phyloP scores from a whole-genome alignment of 2,329 filamentous ascomycete species.

The Aureobasidium sp. region DNA sequence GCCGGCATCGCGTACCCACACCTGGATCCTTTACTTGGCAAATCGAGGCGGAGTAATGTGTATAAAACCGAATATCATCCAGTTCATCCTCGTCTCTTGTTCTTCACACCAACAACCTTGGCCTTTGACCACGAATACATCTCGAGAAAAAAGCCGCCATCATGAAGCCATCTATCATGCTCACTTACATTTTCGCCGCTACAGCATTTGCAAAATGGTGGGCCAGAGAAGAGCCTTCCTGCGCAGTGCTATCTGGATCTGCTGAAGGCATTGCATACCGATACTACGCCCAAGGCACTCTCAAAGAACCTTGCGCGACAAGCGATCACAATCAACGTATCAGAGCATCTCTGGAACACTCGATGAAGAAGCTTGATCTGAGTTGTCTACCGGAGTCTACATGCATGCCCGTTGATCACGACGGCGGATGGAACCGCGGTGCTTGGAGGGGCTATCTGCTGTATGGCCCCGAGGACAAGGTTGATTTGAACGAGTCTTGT shows the following conservation, averaged over 20 bases:
- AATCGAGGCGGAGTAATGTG: not conserved
- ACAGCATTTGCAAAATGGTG: not conserved
- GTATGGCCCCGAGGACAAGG: not conserved
- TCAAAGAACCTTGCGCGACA: not conserved
- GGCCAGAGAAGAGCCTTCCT: not conserved
- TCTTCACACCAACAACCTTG: not conserved
- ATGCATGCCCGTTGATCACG: not conserved
- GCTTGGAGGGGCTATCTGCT: not conserved
- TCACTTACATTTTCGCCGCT: not conserved
- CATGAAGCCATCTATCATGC: too few relatives aligned
- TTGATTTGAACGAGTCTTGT: not conserved
- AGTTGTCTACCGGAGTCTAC: not conserved
- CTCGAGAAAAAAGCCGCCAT: too few relatives aligned
- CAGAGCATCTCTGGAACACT: not conserved
- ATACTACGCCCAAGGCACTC: not conserved
- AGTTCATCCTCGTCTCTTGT: not conserved
- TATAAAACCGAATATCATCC: not conserved
- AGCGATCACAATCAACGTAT: not conserved
- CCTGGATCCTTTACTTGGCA: not conserved
- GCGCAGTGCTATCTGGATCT: not conserved
- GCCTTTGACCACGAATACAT: too few relatives aligned
- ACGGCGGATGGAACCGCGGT: not conserved
- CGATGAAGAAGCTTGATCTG: not conserved
- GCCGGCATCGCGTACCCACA: not conserved
- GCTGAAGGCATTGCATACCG: not conserved